phyloP scores from a whole-genome alignment of 148 eudicot species.

The Rhododendron ovatum region DNA sequence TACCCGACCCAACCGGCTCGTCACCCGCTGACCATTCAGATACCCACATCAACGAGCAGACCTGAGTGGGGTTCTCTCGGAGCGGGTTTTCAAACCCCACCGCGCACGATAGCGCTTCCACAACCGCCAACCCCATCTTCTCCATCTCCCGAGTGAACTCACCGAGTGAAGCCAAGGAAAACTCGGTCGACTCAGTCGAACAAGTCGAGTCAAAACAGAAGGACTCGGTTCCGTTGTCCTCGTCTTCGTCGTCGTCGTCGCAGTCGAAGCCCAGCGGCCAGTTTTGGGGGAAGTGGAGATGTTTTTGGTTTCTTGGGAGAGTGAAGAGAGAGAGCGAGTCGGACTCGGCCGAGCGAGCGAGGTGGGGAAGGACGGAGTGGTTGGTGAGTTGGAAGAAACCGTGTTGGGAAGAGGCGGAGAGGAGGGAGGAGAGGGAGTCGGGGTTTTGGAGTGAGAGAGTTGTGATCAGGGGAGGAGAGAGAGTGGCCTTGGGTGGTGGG shows the following conservation, averaged over 20 bases:
- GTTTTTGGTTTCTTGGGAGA: conserved; percentile 32
- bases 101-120: conserved; percentile 42
- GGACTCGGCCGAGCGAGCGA: conserved; percentile 54
- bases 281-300: conserved; percentile 31
- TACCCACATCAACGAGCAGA: conserved; percentile 62
- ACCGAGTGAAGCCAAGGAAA: conserved; percentile 23
- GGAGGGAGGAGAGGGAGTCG: conserved; percentile 17
- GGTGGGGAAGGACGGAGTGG: conserved; percentile 42
- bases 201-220: conserved; percentile 43
- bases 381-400: conserved; percentile 68
- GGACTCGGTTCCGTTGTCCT: conserved; percentile 26
- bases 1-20: conserved; percentile 20
- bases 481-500: conserved; percentile 22
- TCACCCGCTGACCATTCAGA: conserved; percentile 28
- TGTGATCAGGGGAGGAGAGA: conserved; percentile 25
- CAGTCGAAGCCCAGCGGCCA: conserved; percentile 61
- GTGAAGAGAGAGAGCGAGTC: conserved; percentile 45
- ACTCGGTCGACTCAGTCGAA: conserved; percentile 25
- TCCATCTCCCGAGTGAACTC: conserved; percentile 62
- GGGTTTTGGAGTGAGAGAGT: conserved; percentile 28
- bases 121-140: conserved; percentile 45
- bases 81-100: conserved; percentile 50
- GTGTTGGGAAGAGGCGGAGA: conserved; percentile 28
- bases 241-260: conserved; percentile 26
- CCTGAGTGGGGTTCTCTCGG: conserved; percentile 20